Evolutionary conservation across 179 eudicot genomes (phyloP).

Genomic region (Amaranthus tricolor): DNA sequence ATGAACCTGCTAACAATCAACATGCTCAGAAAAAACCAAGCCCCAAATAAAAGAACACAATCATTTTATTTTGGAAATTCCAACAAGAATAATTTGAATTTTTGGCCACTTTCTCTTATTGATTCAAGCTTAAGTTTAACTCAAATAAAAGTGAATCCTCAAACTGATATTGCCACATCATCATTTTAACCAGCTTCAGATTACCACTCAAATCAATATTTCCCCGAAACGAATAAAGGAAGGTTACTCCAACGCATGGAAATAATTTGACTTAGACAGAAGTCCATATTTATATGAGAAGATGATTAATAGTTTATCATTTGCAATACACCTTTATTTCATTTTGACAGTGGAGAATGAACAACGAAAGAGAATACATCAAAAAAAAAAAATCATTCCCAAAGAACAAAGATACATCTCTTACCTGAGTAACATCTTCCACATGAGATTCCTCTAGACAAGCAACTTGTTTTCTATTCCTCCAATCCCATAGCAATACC

Average conservation of each 20-base stretch:
- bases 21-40: constrained; percentile 3
- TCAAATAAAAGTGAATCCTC: too few species aligned
- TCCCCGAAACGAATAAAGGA: too few species aligned
- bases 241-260: too few species aligned
- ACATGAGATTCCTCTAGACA: constrained; percentile 93
- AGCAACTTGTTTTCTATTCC: constrained; percentile 80
- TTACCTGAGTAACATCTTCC: constrained; percentile 98
- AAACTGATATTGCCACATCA: too few species aligned
- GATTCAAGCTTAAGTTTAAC: too few species aligned
- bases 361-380: not conserved
- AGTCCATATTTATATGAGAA: too few species aligned
- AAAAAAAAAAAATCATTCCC: not conserved
- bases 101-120: too few species aligned
- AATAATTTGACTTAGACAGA: too few species aligned
- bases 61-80: not conserved
- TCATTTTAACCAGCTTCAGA: too few species aligned
- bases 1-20: constrained; percentile 52
- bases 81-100: too few species aligned
- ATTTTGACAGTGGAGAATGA: not conserved
- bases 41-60: not conserved
- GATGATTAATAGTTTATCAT: too few species aligned
- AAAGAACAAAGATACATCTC: not conserved
- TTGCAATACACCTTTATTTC: not conserved
- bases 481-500: constrained; percentile 95
- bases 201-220: too few species aligned